Conservation (phyloP, 73 alveolate genomes). For the Paraurostyla sp. region DNA sequence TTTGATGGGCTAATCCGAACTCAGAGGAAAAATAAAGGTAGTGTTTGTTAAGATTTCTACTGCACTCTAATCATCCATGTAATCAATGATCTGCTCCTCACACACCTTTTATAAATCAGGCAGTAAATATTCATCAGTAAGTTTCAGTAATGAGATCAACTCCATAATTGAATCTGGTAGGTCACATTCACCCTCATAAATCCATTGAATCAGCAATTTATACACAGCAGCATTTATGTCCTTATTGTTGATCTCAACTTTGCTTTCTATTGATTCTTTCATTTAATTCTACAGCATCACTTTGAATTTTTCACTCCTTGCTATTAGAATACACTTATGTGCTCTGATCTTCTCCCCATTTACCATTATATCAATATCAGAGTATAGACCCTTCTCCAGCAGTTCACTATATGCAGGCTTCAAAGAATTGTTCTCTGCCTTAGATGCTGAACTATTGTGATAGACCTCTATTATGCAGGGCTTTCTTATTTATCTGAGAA, state of each 20-base stretch:
- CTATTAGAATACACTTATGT: slow-evolving; percentile 64
- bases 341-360: slow-evolving; percentile 52
- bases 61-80: slow-evolving; percentile 5
- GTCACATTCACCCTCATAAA: slow-evolving; percentile 65
- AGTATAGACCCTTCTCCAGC: slow-evolving; percentile 49
- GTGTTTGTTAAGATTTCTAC: slow-evolving; percentile 39
- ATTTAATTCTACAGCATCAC: slow-evolving; percentile 50
- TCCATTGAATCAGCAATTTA: slow-evolving; percentile 55
- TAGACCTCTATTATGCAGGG: slow-evolving; percentile 60
- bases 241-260: slow-evolving; percentile 13
- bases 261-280: slow-evolving; percentile 24
- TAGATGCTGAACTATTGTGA: slow-evolving; percentile 9
- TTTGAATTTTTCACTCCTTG: slow-evolving; percentile 59
- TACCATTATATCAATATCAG: slow-evolving; percentile 45
- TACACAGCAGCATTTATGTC: neutral
- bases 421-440: neutral
- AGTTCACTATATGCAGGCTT: slow-evolving; percentile 45
- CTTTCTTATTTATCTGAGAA: slow-evolving; percentile 3
- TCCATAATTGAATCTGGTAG: slow-evolving; percentile 28
- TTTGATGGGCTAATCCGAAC: slow-evolving; percentile 35
- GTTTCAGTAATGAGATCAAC: slow-evolving; percentile 13
- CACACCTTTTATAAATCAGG: slow-evolving; percentile 61
- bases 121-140: slow-evolving; percentile 68
- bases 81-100: slow-evolving; percentile 51
- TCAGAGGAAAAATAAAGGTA: slow-evolving; percentile 7